Evolutionary conservation across 352 stramenopile genomes (phyloP), one percentile per base, ranked within the genome.

Genomic region (Pythium folliculosum): DNA sequence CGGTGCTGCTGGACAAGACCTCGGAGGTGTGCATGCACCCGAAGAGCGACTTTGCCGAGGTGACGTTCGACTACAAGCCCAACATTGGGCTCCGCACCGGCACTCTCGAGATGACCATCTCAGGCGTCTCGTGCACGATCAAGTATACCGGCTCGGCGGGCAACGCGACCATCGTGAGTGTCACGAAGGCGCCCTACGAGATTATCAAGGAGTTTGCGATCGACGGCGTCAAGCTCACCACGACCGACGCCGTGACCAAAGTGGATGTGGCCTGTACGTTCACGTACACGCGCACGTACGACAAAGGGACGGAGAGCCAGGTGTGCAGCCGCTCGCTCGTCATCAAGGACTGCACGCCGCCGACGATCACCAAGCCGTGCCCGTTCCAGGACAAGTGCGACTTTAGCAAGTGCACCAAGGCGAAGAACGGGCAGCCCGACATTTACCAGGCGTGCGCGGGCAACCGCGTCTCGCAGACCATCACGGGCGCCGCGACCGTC

Each of bases 141-240:
- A 40, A 68, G 14, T 71, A 82, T 52, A 58, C 76, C 10, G 56
- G 45, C 17, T 40, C 17, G 25, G 14, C 35, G 9, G 19, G 14
- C 0, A 27, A 5, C 56, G 70, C 68, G 19, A 52, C 57, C 25
- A 78, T 86, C 45, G 47, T 86, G 14, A 70, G 61, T 22, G 56
- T 79, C 9, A 72, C 44, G 47, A 56, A 71, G 13, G 56, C 76
- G 5, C 72, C 70, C 2, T 64, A 66, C 2, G 75, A 86, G 60
- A 77, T 75, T 32, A 63, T 91, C 23, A 75, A 60, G 21, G 78
- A 81, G 35, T 89, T 89, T 22, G 77, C 72, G 1, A 69, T 91
- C 5, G 63, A 78, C 37, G 75, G 86, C 72, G 69, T 85, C n/a
- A 66, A 82, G 38, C 68, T 75, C 10, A 58, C 67, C 7, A 77